A percentile compares a stretch with the other conserved stretches of the same genome.
phyloP scores from a whole-genome alignment of 768 basidiomycete species.

The Tylopilus sp. region DNA sequence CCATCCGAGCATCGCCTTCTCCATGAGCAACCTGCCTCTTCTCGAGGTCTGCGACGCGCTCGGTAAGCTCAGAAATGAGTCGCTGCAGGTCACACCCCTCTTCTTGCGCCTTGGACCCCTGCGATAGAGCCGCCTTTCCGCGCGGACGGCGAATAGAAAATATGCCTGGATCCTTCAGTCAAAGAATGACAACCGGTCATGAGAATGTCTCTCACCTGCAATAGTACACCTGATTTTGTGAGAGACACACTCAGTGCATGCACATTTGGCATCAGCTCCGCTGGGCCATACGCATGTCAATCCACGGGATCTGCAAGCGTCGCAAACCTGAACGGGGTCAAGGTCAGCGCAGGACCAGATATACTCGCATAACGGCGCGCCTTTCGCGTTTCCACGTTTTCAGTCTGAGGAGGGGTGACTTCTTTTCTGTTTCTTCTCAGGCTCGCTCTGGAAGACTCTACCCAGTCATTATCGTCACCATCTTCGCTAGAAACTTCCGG shows the following conservation, averaged over 20 bases:
- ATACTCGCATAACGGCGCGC: no score
- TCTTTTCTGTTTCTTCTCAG: not conserved
- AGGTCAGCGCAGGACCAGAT: not conserved
- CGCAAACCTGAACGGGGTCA: not conserved
- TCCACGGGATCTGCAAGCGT: not conserved
- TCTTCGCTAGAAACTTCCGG: not conserved
- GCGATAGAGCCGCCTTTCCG: not conserved
- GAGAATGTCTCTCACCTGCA: not conserved
- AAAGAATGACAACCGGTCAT: not conserved
- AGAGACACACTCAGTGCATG: not conserved
- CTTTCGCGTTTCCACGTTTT: not conserved
- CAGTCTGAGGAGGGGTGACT: not conserved
- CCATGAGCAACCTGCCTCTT: not conserved
- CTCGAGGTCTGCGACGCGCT: not conserved
- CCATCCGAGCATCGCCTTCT: not conserved
- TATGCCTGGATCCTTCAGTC: not conserved
- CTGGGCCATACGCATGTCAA: not conserved
- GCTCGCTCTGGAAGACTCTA: not conserved
- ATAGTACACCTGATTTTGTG: not conserved
- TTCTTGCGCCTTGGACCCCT: not conserved
- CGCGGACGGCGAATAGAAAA: not conserved
- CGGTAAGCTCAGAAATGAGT: not conserved
- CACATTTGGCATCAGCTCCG: not conserved
- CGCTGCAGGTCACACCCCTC: not conserved
- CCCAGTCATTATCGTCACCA: not conserved